phyloP scores from a whole-genome alignment of 129 eudicot genomes.

The Lactuca saligna region DNA sequence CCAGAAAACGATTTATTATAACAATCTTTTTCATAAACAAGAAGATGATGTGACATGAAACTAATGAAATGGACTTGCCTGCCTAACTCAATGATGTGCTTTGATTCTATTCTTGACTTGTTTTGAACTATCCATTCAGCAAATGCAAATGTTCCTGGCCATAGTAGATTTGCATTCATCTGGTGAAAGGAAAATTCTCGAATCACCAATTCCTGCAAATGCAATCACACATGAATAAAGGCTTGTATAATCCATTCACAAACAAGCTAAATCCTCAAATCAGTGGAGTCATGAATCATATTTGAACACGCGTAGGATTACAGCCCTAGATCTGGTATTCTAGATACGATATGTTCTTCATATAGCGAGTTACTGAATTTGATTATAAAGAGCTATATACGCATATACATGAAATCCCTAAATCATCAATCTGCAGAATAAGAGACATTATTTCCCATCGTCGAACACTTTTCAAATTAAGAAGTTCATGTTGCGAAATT shows the following conservation, averaged over 20 bases:
- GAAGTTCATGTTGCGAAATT: conserved; percentile 18
- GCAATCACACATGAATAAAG: conserved; percentile 26
- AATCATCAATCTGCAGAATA: neutral
- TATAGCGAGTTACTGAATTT: neutral
- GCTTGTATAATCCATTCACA: neutral
- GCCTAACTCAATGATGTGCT: conserved; percentile 70
- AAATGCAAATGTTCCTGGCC: conserved; percentile 99
- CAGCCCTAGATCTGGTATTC: neutral
- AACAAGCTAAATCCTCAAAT: neutral
- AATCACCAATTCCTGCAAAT: conserved; percentile 83
- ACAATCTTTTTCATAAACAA: neutral
- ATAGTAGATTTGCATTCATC: conserved; percentile 87
- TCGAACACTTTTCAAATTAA: neutral
- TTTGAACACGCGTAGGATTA: neutral
- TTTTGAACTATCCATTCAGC: conserved; percentile 85
- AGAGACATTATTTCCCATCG: neutral
- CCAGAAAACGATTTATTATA: conserved; percentile 7
- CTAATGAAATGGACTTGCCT: conserved; percentile 44
- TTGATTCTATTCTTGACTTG: conserved; percentile 57
- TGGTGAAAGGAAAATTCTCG: conserved; percentile 88
- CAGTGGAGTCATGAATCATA: neutral
- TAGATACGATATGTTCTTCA: neutral
- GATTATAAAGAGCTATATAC: neutral
- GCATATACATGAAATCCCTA: neutral
- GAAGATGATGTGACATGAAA: conserved; percentile 4